Conservation (phyloP, 75 land plant species). For the Pinus taeda region DNA sequence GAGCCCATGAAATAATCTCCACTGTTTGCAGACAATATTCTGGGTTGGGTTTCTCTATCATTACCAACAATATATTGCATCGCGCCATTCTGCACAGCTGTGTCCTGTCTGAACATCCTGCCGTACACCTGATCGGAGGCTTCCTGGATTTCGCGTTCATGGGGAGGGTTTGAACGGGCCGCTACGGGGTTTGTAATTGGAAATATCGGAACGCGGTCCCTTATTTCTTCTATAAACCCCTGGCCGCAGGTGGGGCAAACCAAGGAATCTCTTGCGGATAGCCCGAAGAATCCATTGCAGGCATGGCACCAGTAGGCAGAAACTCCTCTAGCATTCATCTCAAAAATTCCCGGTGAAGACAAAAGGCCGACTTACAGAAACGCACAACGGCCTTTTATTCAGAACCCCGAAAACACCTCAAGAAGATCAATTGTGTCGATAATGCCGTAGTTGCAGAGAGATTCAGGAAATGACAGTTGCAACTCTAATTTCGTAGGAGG, state of each 20-base stretch:
- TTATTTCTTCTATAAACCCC: constrained; percentile 3
- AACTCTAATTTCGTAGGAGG: no score
- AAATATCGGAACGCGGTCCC: neutral
- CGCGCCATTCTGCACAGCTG: no score
- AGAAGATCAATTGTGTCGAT: no score
- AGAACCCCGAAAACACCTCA: no score
- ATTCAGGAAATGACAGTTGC: no score
- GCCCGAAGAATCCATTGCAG: neutral
- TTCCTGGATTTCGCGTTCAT: no score
- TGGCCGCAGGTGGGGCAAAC: neutral
- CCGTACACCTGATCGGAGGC: neutral
- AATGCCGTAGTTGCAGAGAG: no score
- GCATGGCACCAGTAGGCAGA: constrained; percentile 6
- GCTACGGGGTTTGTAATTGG: neutral
- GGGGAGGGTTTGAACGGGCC: neutral
- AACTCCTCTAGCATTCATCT: neutral
- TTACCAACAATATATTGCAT: constrained; percentile 19
- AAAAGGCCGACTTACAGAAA: no score
- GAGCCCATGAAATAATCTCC: constrained; percentile 42
- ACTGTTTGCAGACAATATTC: constrained; percentile 4
- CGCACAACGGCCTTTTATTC: no score
- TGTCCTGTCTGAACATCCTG: constrained; percentile 9
- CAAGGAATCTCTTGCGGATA: neutral
- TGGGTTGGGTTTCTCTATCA: neutral
- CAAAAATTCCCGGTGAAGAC: no score